Percentiles rank a stretch among this genome's conserved stretches.
Evolutionary conservation across 2,329 filamentous ascomycete species (phyloP).

Genomic region (Fusarium concolor): DNA sequence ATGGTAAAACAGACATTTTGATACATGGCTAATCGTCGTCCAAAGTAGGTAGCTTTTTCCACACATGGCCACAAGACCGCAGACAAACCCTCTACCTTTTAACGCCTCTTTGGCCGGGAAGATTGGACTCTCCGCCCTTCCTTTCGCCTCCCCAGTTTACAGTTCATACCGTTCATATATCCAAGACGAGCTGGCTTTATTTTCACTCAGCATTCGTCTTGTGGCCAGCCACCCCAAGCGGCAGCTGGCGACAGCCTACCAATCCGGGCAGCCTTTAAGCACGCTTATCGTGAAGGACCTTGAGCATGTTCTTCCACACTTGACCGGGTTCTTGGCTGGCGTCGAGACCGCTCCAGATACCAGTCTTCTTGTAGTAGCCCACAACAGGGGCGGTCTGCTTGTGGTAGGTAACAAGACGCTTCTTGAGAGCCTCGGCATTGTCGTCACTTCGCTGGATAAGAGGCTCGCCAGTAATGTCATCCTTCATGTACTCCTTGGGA

Average conservation of each 20-base stretch:
- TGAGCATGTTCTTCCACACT: slow-evolving; percentile 93
- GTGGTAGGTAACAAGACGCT: slow-evolving; percentile 94
- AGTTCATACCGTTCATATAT: slow-evolving; percentile 46
- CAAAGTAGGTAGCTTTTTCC: slow-evolving; percentile 44
- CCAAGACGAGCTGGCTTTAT: slow-evolving; percentile 38
- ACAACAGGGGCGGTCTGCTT: slow-evolving; percentile 93
- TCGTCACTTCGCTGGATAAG: slow-evolving; percentile 97
- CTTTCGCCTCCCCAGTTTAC: slow-evolving; percentile 31
- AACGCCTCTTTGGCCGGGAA: slow-evolving; percentile 45
- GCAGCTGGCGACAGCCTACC: too few relatives aligned
- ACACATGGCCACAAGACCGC: slow-evolving; percentile 44
- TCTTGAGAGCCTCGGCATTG: slow-evolving; percentile 95
- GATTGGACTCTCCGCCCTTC: slow-evolving; percentile 26
- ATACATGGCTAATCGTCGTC: slow-evolving; percentile 48
- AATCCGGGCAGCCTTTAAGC: slow-evolving; percentile 45
- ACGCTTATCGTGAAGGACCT: slow-evolving; percentile 75
- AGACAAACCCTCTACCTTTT: slow-evolving; percentile 45
- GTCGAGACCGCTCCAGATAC: slow-evolving; percentile 96
- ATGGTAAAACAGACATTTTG: slow-evolving; percentile 42
- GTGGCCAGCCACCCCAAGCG: too few relatives aligned
- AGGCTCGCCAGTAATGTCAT: slow-evolving; percentile 96
- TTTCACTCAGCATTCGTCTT: slow-evolving; percentile 42
- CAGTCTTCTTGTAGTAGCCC: slow-evolving; percentile 95
- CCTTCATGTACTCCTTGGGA: slow-evolving; percentile 91
- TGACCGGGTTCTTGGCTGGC: slow-evolving; percentile 95